Conservation (phyloP, 495 filamentous ascomycete genomes). For the Penicillium roqueforti region DNA sequence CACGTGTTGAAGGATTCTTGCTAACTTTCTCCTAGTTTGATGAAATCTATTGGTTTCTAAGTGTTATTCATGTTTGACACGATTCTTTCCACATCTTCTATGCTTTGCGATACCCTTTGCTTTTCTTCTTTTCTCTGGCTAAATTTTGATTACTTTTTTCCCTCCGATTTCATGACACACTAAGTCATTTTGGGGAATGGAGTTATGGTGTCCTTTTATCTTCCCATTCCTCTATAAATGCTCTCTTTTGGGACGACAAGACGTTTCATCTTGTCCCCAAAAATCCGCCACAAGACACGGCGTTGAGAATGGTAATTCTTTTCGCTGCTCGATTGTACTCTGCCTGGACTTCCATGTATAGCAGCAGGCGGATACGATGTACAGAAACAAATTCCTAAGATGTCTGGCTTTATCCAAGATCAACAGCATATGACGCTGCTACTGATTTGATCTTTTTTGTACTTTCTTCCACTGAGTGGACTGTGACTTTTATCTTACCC, state of each 20-base stretch:
- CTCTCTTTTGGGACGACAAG: background rate
- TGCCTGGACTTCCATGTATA: conserved; percentile 16
- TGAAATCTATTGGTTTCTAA: conserved; percentile 5
- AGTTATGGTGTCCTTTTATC: conserved; percentile 15
- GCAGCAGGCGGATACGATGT: conserved; percentile 16
- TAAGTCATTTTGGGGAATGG: conserved; percentile 17
- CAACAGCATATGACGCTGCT: conserved; percentile 12
- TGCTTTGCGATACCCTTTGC: conserved; percentile 23
- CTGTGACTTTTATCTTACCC: background rate
- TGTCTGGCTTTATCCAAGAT: background rate
- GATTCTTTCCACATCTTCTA: conserved; percentile 5
- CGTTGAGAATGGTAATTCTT: background rate
- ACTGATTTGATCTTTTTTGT: background rate
- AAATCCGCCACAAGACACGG: background rate
- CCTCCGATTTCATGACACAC: conserved; percentile 14
- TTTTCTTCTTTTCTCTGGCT: conserved; percentile 14
- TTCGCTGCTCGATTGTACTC: background rate
- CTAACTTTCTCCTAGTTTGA: conserved; percentile 18
- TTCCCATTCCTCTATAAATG: background rate
- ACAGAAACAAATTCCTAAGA: conserved; percentile 10
- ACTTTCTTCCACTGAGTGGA: conserved; percentile 9
- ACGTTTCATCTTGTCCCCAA: background rate
- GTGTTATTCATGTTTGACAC: conserved; percentile 5
- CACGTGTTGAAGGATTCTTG: background rate
- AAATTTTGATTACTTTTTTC: conserved; percentile 14